A percentile compares a stretch with the other conserved stretches of the same genome.
These are phyloP conservation scores for Phtheirospermum japonicum DNA, from an alignment of 257 asterid genomes.

Conservation along the genomic window DNA sequence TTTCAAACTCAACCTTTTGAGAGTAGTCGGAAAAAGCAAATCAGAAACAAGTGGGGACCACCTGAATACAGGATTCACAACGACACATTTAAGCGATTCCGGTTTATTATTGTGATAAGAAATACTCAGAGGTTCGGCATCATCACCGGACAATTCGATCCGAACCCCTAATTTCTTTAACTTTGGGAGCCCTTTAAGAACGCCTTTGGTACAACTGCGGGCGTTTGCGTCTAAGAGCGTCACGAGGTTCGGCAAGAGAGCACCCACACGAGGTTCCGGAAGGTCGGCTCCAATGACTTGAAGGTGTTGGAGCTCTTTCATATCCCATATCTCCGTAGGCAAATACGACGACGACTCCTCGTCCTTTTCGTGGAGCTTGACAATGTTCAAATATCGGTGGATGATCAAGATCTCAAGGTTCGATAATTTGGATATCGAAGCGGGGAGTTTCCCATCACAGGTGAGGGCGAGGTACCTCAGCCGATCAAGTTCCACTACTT, in stretches of 20 bases:
- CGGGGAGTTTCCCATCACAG: background rate
- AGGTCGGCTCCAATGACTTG: background rate
- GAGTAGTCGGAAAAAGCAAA: background rate
- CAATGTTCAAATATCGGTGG: background rate
- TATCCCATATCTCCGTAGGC: conserved; percentile 19
- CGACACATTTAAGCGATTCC: conserved; percentile 2
- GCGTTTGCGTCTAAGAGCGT: background rate
- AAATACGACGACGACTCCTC: background rate
- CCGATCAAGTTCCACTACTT: conserved; percentile 2
- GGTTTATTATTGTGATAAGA: background rate
- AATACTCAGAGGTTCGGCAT: background rate
- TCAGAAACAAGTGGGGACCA: background rate
- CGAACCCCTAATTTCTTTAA: conserved; percentile 12
- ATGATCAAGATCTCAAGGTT: conserved; percentile 25
- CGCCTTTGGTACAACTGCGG: background rate
- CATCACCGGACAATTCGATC: background rate
- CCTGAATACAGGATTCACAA: conserved; percentile 4
- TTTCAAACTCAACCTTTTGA: conserved; percentile 12
- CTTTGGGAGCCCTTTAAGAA: background rate
- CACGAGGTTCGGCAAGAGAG: conserved; percentile 4
- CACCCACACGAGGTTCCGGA: background rate
- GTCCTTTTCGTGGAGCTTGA: background rate
- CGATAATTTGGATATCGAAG: conserved; percentile 22
- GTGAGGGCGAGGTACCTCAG: conserved; percentile 30
- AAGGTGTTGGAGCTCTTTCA: conserved; percentile 22